Conservation (phyloP, 257 asterid species). For the Gentiana dahurica region DNA sequence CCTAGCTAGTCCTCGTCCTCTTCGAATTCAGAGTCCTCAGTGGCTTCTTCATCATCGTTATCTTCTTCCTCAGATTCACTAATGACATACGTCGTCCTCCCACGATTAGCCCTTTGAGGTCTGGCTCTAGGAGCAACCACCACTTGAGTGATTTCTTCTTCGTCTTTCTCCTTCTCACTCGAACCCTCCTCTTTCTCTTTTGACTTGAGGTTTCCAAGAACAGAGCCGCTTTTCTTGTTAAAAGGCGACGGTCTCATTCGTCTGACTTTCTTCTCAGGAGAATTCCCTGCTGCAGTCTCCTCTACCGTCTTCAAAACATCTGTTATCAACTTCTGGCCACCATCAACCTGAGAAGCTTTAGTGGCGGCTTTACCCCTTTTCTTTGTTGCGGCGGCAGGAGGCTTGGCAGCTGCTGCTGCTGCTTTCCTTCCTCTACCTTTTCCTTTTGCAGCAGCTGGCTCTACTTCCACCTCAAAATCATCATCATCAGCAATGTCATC, state of each 20-base stretch:
- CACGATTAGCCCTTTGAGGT: slow-evolving; percentile 47
- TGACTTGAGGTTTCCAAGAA: slow-evolving; percentile 30
- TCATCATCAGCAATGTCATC: slow-evolving; percentile 35
- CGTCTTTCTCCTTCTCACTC: slow-evolving; percentile 15
- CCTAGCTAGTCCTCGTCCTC: slow-evolving; percentile 23
- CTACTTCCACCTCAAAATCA: slow-evolving; percentile 25
- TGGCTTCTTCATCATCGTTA: slow-evolving; percentile 1
- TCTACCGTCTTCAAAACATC: slow-evolving; percentile 51
- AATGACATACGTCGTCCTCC: slow-evolving; percentile 32
- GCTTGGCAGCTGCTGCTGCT: slow-evolving; percentile 39
- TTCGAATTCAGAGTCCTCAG: slow-evolving; percentile 36
- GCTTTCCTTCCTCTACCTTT: slow-evolving; percentile 43
- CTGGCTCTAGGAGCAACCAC: slow-evolving; percentile 36
- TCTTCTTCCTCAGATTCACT: slow-evolving; percentile 63
- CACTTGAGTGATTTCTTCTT: slow-evolving; percentile 17
- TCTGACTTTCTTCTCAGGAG: slow-evolving; percentile 83
- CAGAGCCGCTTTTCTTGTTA: slow-evolving; percentile 84
- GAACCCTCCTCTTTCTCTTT: slow-evolving; percentile 24
- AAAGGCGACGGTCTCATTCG: slow-evolving; percentile 81
- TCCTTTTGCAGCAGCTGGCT: slow-evolving; percentile 22
- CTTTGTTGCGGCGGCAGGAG: slow-evolving; percentile 49
- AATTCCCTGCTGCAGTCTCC: slow-evolving; percentile 10
- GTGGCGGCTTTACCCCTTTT: slow-evolving; percentile 44
- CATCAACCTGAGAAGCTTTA: slow-evolving; percentile 26
- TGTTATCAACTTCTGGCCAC: slow-evolving; percentile 69